These are phyloP conservation scores for Chlamydomonas sp. DNA, from an alignment of 139 green algal species.

Conservation along the genomic window DNA sequence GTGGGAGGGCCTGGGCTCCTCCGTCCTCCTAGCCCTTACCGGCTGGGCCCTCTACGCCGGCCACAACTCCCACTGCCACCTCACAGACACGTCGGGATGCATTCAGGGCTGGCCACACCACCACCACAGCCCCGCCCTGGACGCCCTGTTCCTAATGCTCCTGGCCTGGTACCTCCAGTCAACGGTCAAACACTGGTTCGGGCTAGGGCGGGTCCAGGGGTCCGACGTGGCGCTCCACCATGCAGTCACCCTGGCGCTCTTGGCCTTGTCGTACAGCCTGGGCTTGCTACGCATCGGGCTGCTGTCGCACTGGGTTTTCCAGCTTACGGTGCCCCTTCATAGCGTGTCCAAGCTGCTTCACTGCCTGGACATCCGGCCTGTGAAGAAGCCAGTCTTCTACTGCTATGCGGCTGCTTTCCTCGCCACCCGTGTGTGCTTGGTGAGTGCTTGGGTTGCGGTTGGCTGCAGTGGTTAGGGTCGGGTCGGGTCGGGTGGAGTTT, in stretches of 20 bases:
- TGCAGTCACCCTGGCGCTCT: not conserved
- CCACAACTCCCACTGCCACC: not conserved
- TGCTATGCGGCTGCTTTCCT: not conserved
- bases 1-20: constrained; percentile 21
- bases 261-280: not conserved
- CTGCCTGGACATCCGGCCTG: not conserved
- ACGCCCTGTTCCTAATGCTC: constrained; percentile 8
- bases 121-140: not conserved
- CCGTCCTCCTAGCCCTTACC: not conserved
- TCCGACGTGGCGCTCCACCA: constrained; percentile 20
- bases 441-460: not conserved
- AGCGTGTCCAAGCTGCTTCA: constrained; percentile 22
- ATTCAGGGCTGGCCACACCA: constrained; percentile 11
- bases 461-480: too few species aligned
- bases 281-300: constrained; percentile 7
- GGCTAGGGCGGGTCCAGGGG: constrained; percentile 10
- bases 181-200: constrained; percentile 28
- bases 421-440: not conserved
- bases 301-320: constrained; percentile 20
- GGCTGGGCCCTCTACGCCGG: not conserved
- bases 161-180: constrained; percentile 17
- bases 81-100: constrained; percentile 12
- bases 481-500: too few species aligned
- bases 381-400: constrained; percentile 19
- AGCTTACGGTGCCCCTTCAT: not conserved